Evolutionary conservation across 371 early-diverging fungal species (phyloP).

Genomic region (Mortierella sp.): DNA sequence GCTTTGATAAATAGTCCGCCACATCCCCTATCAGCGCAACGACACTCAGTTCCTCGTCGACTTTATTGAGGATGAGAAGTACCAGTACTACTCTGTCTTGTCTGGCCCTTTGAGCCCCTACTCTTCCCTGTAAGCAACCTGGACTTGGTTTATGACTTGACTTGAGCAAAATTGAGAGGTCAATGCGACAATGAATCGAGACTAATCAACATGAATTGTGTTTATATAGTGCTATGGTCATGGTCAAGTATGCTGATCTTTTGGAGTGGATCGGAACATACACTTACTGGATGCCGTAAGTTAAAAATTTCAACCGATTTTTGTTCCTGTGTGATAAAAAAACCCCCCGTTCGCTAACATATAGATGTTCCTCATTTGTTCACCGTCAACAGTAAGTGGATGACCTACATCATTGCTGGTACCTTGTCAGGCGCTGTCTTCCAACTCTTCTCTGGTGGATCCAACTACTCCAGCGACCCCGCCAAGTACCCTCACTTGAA

Average conservation of each 20-base stretch:
- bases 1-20: conserved; percentile 31
- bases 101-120: conserved; percentile 44
- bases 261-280: conserved; percentile 33
- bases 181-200: background rate
- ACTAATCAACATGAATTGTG: background rate
- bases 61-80: conserved; percentile 52
- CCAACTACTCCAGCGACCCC: conserved; percentile 47
- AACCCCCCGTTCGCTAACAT: background rate
- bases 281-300: conserved; percentile 58
- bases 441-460: conserved; percentile 48
- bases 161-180: background rate
- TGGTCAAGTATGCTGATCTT: conserved; percentile 40
- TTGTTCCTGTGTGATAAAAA: background rate
- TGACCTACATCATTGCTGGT: conserved; percentile 41
- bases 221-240: conserved; percentile 19
- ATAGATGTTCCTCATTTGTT: background rate
- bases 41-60: conserved; percentile 51
- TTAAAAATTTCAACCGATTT: background rate
- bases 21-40: conserved; percentile 47
- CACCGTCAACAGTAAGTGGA: conserved; percentile 21
- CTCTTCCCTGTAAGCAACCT: conserved; percentile 30
- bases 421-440: conserved; percentile 47
- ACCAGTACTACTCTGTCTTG: conserved; percentile 41
- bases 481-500: conserved; percentile 49
- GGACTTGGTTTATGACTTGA: background rate